Conservation (phyloP, 805 yeast genomes). For the Millerozyma acaciae region DNA sequence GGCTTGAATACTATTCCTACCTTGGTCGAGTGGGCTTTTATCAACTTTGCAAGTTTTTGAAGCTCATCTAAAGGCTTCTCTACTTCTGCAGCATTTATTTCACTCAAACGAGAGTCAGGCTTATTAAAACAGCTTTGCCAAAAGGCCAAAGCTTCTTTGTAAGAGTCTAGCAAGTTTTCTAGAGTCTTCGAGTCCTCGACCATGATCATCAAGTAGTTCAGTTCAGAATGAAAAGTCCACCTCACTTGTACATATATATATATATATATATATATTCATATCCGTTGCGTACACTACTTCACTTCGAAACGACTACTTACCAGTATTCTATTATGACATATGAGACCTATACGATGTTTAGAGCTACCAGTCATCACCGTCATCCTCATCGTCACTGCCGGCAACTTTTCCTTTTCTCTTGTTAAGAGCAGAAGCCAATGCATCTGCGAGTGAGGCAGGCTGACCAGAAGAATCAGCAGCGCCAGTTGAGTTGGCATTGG, state of each 20-base stretch:
- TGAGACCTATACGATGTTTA: too few species aligned
- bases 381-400: slow-evolving; percentile 79
- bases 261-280: too few species aligned
- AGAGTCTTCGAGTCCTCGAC: slow-evolving; percentile 19
- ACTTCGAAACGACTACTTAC: too few species aligned
- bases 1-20: slow-evolving; percentile 68
- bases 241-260: too few species aligned
- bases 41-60: slow-evolving; percentile 52
- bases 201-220: slow-evolving; percentile 11
- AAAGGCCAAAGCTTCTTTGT: slow-evolving; percentile 26
- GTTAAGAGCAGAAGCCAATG: slow-evolving; percentile 80
- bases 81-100: slow-evolving; percentile 29
- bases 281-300: too few species aligned
- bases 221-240: too few species aligned
- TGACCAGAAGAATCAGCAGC: slow-evolving; percentile 48
- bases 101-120: slow-evolving; percentile 13
- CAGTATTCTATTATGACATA: too few species aligned
- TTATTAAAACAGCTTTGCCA: slow-evolving; percentile 18
- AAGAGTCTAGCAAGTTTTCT: slow-evolving; percentile 20
- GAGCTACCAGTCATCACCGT: slow-evolving; percentile 41
- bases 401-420: slow-evolving; percentile 80
- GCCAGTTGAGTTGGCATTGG: slow-evolving; percentile 26
- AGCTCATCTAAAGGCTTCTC: slow-evolving; percentile 53
- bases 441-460: slow-evolving; percentile 75
- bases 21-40: slow-evolving; percentile 76